Conservation (phyloP, 352 stramenopile species). For the Phytopythium montanum region DNA sequence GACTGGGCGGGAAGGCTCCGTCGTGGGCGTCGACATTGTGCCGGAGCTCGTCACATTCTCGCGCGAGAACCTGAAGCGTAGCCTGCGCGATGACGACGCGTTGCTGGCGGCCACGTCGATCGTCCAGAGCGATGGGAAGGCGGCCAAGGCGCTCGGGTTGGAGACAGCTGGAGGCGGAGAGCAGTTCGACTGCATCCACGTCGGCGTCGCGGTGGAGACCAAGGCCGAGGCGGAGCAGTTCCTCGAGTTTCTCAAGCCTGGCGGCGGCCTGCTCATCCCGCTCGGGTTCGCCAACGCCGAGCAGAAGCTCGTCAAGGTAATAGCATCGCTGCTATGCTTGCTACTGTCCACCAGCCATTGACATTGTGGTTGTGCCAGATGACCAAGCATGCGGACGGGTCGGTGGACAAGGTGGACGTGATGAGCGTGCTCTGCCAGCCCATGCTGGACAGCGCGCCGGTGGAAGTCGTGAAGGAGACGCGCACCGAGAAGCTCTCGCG, state of each 20-base stretch:
- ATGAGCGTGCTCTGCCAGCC: conserved; percentile 87
- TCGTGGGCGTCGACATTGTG: conserved; percentile 79
- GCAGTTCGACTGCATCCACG: conserved; percentile 74
- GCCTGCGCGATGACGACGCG: conserved; percentile 29
- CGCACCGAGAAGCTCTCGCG: conserved; percentile 53
- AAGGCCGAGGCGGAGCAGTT: conserved; percentile 72
- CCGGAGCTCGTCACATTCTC: conserved; percentile 70
- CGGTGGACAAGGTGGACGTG: conserved; percentile 60
- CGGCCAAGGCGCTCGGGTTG: conserved; percentile 29
- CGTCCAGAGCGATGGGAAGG: conserved; percentile 37
- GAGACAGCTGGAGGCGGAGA: conserved; percentile 8
- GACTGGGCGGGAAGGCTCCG: conserved; percentile 43
- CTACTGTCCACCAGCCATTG: conserved; percentile 1
- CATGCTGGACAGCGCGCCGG: conserved; percentile 56
- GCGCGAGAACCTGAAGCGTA: conserved; percentile 48
- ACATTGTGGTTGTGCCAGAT: no score
- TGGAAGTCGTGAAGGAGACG: conserved; percentile 46
- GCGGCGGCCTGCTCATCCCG: conserved; percentile 64
- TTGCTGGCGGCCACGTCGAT: conserved; percentile 39
- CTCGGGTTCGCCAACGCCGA: conserved; percentile 52
- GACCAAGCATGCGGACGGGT: conserved; percentile 56
- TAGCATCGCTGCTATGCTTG: not conserved
- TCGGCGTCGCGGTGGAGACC: conserved; percentile 75
- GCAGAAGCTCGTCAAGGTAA: conserved; percentile 82
- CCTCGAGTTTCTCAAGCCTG: conserved; percentile 61